Conservation (phyloP, 331 rosid species). For the Pyracantha coccinea region DNA sequence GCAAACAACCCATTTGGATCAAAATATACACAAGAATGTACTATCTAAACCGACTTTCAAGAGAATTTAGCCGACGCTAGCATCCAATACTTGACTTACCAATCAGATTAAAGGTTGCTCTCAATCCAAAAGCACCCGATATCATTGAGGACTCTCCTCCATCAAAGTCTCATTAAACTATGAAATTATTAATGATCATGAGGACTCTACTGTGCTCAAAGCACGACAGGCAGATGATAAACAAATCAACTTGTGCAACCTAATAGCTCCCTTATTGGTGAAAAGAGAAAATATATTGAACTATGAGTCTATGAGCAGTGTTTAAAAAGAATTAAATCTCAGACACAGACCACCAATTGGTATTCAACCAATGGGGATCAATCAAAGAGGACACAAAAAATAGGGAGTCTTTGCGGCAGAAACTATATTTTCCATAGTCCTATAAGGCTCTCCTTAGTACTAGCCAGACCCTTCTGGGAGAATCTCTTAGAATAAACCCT, state of each 20-base stretch:
- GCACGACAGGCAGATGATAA: constrained; percentile 11
- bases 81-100: constrained; percentile 10
- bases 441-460: background rate
- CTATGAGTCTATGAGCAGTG: constrained; percentile 7
- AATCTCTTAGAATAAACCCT: background rate
- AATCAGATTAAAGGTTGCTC: background rate
- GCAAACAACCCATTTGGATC: background rate
- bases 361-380: constrained; percentile 20
- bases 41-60: background rate
- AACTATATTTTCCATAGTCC: background rate
- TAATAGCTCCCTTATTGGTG: constrained; percentile 22
- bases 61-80: background rate
- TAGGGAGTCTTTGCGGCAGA: constrained; percentile 14
- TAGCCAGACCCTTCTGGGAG: constrained; percentile 7
- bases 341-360: constrained; percentile 23
- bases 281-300: constrained; percentile 16
- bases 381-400: constrained; percentile 21
- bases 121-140: constrained; percentile 20
- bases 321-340: background rate
- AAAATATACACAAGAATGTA: background rate
- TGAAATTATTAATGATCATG: constrained; percentile 9
- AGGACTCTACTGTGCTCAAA: constrained; percentile 30
- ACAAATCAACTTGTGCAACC: constrained; percentile 9
- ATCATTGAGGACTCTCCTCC: constrained; percentile 18
- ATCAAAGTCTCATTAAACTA: constrained; percentile 10